These are phyloP conservation scores for Creolimax fragrantissima DNA, from an alignment of 78 protist species.

Conservation along the genomic window DNA sequence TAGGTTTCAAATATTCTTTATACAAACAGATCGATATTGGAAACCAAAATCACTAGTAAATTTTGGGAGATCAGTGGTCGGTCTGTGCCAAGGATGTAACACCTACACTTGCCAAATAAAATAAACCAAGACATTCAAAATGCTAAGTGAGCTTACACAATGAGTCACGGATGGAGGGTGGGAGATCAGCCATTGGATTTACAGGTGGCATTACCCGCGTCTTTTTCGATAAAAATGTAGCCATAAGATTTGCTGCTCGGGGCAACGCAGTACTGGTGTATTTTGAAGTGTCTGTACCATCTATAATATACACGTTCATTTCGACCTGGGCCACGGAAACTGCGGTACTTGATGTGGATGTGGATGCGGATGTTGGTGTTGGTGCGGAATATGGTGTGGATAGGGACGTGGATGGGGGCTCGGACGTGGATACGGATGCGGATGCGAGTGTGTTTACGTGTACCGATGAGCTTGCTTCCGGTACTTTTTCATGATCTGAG, in stretches of 20 bases:
- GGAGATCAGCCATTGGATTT: neutral
- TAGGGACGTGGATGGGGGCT: neutral
- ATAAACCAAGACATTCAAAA: neutral
- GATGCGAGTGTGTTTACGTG: neutral
- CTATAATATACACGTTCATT: neutral
- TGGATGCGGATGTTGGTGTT: neutral
- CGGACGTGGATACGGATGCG: neutral
- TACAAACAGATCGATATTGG: neutral
- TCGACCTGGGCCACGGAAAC: neutral
- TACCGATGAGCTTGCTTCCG: neutral
- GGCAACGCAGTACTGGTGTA: neutral
- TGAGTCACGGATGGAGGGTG: neutral
- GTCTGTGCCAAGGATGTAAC: too few species aligned
- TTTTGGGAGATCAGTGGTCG: too few species aligned
- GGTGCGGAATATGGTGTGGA: neutral
- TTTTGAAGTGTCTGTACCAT: neutral
- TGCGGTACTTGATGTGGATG: neutral
- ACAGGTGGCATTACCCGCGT: neutral
- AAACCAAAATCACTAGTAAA: too few species aligned
- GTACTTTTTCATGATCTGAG: too few species aligned
- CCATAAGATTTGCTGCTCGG: neutral
- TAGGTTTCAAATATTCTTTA: neutral
- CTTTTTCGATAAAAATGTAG: neutral
- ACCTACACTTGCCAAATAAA: neutral
- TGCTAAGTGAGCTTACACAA: neutral